Evolutionary conservation across 208 protist species (phyloP).

Genomic region (Leptomonas pyrrhocoris): DNA sequence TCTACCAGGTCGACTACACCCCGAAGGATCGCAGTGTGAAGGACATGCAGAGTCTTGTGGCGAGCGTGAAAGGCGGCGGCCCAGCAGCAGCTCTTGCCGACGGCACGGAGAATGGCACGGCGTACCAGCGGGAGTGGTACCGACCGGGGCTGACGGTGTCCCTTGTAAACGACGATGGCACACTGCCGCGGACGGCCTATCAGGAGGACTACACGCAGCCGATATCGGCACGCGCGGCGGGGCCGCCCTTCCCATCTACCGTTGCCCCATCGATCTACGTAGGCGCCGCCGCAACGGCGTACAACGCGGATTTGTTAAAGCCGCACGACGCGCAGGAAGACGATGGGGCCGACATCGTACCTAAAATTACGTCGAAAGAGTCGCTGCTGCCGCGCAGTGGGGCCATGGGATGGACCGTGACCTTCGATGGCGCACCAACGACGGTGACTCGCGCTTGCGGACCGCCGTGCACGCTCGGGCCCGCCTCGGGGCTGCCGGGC

Average conservation of each 20-base stretch:
- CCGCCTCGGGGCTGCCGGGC: conserved; percentile 1
- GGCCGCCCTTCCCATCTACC: neutral
- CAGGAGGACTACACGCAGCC: conserved; percentile 48
- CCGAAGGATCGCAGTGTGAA: conserved; percentile 31
- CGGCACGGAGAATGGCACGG: conserved; percentile 8
- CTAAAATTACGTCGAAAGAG: conserved; percentile 74
- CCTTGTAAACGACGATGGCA: conserved; percentile 31
- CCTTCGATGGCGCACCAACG: neutral
- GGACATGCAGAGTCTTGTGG: conserved; percentile 24
- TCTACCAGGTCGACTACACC: conserved; percentile 68
- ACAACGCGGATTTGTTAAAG: conserved; percentile 66
- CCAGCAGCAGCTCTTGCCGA: neutral
- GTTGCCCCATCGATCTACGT: conserved; percentile 49
- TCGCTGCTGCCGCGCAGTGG: conserved; percentile 44
- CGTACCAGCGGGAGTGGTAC: conserved; percentile 33
- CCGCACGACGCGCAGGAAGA: conserved; percentile 39
- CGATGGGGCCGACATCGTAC: conserved; percentile 55
- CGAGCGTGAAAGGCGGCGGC: conserved; percentile 4
- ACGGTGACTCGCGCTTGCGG: conserved; percentile 12
- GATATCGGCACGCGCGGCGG: neutral
- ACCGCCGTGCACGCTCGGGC: conserved; percentile 8
- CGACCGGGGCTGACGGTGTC: conserved; percentile 36
- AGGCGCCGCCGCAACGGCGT: conserved; percentile 44
- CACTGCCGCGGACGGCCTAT: conserved; percentile 68
- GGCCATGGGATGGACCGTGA: conserved; percentile 2